A percentile compares a stretch with the other conserved stretches of the same genome.
These are phyloP conservation scores for Shiraia sp. DNA, from an alignment of 2,329 filamentous ascomycete species.

Conservation along the genomic window DNA sequence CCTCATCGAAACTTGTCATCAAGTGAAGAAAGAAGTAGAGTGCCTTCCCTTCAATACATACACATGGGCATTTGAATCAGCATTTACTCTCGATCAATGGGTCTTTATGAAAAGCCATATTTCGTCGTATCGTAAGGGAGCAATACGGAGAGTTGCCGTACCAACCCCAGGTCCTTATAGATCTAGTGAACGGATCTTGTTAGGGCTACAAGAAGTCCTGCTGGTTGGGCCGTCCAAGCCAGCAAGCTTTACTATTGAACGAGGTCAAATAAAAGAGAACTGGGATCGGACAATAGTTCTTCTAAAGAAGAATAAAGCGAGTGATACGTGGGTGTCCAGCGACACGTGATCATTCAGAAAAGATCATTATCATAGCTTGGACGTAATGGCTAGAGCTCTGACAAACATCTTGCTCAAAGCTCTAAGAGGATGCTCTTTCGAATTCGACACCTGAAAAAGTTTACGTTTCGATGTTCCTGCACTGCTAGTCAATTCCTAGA, in stretches of 20 bases:
- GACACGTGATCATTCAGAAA: no score
- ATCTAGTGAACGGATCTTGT: slow-evolving; percentile 10
- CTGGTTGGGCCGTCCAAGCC: slow-evolving; percentile 3
- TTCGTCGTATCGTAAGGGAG: slow-evolving; percentile 5
- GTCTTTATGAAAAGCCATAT: slow-evolving; percentile 9
- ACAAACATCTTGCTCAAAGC: no score
- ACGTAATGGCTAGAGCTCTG: no score
- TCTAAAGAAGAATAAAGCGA: slow-evolving; percentile 3
- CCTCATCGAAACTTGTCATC: slow-evolving; percentile 5
- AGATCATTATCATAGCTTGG: no score
- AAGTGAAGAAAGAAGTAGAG: slow-evolving; percentile 9
- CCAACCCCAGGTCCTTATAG: slow-evolving; percentile 10
- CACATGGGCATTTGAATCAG: slow-evolving; percentile 13
- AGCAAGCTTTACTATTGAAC: neutral
- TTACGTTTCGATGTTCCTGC: no score
- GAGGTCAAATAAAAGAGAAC: neutral
- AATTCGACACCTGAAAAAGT: no score
- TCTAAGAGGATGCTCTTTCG: no score
- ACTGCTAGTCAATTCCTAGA: no score
- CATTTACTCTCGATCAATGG: slow-evolving; percentile 18
- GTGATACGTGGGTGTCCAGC: no score
- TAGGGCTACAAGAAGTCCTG: slow-evolving; percentile 5
- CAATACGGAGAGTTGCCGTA: slow-evolving; percentile 12
- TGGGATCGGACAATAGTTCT: slow-evolving; percentile 1
- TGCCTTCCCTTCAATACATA: slow-evolving; percentile 8